Base-by-base conservation (phyloP, 345 rosid species). In the Gossypium turneri region DNA sequence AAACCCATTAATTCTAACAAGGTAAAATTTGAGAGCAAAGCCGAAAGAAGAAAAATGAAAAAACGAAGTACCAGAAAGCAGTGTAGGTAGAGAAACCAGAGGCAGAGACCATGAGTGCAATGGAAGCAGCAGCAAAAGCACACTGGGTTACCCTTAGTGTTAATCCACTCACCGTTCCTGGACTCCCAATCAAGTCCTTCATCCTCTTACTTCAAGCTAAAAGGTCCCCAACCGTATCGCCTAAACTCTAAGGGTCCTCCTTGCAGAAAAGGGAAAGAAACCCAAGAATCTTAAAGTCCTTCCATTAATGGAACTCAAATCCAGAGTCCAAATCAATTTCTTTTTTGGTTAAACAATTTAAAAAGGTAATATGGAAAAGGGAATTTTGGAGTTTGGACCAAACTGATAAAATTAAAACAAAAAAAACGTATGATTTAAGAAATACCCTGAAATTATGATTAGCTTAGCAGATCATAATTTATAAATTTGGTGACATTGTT, bases 101-200 rank as follows among this genome's bases (percentile, higher is more conserved):
- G 0, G 93, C 86, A 72, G 94, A 85, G 62, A 81, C 85, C 98
- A 94, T 94, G 75, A 86, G 81, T 16, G 80, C 86, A 69, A 92
- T 86, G 2, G 98, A 92, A 34, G 97, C 87, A 13, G 97, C 89
- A 25, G 97, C 93, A 60, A 89, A 90, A 50, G 74, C 88, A 56
- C 86, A 89, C 85, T 94, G 98, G 15, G 93, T 92, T 16, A 87
- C 75, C 81, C 97, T 82, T 72, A 94, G 77, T 15, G 87, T 75
- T 74, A 90, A 66, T 51, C 98, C 97, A 83, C 90, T 87, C 73
- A 81, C 75, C 12, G 94, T 84, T 67, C 97, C 98, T 1, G 98
- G 98, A 67, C 98, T 84, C 67, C 98, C 97, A 16, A 90, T 65
- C 73, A 88, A 50, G 84, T 86, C 88, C 88, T 89, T 94, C 98